Conservation (phyloP, 2,329 filamentous ascomycete genomes). For the Zelopaecilomyces penicillatus region DNA sequence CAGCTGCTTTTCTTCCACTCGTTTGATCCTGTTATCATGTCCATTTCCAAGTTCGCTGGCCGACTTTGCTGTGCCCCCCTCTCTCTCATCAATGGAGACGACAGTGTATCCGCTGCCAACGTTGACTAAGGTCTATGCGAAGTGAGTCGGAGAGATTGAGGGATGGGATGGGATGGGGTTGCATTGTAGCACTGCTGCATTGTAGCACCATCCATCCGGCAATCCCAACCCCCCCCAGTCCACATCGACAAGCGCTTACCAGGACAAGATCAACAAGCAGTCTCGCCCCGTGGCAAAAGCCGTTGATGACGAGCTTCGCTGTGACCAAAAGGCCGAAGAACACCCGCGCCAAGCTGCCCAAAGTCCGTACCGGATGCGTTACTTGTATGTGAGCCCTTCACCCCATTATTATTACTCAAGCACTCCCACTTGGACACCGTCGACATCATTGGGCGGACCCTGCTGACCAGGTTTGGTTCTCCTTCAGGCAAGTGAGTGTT, state of each 20-base stretch:
- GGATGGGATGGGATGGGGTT: too few relatives aligned
- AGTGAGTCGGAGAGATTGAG: background rate
- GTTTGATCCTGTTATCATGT: too few relatives aligned
- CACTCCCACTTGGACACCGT: background rate
- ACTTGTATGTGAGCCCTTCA: constrained; percentile 20
- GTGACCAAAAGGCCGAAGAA: constrained; percentile 6
- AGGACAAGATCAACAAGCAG: too few relatives aligned
- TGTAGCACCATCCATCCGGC: background rate
- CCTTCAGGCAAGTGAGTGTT: constrained; percentile 20
- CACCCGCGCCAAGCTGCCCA: constrained; percentile 21
- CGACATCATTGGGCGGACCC: background rate
- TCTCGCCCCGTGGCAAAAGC: background rate
- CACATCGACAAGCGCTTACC: too few relatives aligned
- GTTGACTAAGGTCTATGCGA: background rate
- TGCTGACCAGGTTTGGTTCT: constrained; percentile 2
- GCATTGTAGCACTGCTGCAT: too few relatives aligned
- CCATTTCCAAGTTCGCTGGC: too few relatives aligned
- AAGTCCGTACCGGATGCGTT: constrained; percentile 23
- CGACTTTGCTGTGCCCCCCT: too few relatives aligned
- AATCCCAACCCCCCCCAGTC: background rate
- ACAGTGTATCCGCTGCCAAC: background rate
- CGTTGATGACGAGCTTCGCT: constrained; percentile 11
- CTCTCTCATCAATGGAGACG: background rate
- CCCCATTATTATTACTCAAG: background rate
- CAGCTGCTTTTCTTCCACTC: too few relatives aligned